Conservation (phyloP, 208 protist species). For the Zelonia costaricensis region DNA sequence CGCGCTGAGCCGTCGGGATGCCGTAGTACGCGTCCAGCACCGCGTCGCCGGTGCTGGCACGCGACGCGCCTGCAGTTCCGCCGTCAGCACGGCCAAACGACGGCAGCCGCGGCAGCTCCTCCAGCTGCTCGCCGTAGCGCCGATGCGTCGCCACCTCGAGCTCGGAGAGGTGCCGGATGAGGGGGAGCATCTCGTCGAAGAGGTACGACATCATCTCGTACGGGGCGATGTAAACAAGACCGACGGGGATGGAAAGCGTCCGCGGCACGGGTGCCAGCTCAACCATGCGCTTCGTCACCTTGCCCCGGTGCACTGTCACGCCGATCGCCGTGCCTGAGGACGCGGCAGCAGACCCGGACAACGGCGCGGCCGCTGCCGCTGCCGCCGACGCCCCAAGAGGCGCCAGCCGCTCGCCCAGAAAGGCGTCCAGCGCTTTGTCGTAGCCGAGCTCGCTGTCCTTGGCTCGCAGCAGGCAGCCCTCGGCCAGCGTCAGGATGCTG, state of each 20-base stretch:
- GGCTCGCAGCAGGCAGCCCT: constrained; percentile 64
- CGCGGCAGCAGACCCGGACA: too few species aligned
- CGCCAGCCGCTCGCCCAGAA: constrained; percentile 55
- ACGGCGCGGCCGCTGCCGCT: not conserved
- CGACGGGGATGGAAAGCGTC: constrained; percentile 58
- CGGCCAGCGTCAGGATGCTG: constrained; percentile 60
- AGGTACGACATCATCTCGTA: constrained; percentile 82
- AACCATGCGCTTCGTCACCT: constrained; percentile 80
- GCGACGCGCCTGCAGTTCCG: not conserved
- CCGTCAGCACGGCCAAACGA: not conserved
- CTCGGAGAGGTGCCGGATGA: constrained; percentile 66
- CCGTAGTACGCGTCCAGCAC: constrained; percentile 7
- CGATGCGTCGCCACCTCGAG: constrained; percentile 69
- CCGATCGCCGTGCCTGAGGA: not conserved
- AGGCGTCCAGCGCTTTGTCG: constrained; percentile 75
- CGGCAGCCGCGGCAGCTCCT: constrained; percentile 37
- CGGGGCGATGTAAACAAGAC: constrained; percentile 67
- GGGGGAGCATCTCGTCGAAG: constrained; percentile 85
- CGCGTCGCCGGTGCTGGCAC: not conserved
- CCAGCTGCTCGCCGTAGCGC: constrained; percentile 62
- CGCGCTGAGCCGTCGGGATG: constrained; percentile 3
- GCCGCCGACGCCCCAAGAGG: not conserved
- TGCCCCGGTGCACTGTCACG: constrained; percentile 43
- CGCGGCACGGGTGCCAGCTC: constrained; percentile 57
- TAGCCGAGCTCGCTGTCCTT: constrained; percentile 69